phyloP scores from a whole-genome alignment of 345 rosid genomes.

The Eucalyptus pauciflora region DNA sequence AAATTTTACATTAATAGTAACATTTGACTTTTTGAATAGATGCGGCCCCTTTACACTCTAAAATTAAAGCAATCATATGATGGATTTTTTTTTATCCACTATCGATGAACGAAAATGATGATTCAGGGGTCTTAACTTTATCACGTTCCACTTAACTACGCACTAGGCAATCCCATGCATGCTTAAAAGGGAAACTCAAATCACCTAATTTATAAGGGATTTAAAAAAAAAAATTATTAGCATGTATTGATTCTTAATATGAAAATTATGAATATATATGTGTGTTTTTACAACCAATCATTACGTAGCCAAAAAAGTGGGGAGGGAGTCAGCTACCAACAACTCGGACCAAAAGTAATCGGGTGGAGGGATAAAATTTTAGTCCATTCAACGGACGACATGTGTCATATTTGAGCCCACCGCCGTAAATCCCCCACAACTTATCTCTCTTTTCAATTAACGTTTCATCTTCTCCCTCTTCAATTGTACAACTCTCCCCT shows the following conservation, averaged over 20 bases:
- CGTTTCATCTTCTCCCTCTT: no score
- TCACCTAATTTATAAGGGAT: neutral
- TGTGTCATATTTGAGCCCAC: no score
- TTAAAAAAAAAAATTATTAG: neutral
- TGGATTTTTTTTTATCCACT: neutral
- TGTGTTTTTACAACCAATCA: neutral
- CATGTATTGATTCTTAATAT: neutral
- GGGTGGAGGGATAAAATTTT: no score
- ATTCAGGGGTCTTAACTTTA: neutral
- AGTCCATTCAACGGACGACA: no score
- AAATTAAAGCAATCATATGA: neutral
- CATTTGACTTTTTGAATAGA: neutral
- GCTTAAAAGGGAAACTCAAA: neutral
- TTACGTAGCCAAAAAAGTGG: neutral
- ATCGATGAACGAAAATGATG: neutral
- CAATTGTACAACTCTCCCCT: no score
- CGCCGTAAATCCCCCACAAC: accelerated
- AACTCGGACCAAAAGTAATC: neutral
- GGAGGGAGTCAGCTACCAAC: conserved; percentile 8
- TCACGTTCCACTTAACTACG: neutral
- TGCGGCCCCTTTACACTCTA: neutral
- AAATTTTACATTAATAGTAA: neutral
- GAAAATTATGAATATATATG: neutral
- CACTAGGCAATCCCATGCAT: neutral
- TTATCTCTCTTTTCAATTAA: no score